These are phyloP conservation scores for Colletotrichum cereale DNA, from an alignment of 2,329 filamentous ascomycete genomes.

Conservation along the genomic window DNA sequence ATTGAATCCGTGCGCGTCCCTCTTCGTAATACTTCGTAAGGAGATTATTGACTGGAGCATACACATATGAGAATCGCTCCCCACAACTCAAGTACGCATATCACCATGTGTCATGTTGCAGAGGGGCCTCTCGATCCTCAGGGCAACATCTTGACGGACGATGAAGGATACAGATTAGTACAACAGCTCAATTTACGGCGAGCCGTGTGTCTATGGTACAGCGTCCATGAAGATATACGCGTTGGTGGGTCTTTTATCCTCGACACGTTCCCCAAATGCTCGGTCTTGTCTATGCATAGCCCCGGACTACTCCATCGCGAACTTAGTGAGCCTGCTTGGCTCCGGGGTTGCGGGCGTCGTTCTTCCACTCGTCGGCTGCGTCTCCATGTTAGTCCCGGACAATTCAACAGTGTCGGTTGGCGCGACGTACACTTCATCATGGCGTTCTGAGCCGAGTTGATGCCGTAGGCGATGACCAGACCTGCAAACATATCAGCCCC, in stretches of 20 bases:
- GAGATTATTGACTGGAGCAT: too few species aligned
- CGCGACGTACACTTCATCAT: slow-evolving; percentile 78
- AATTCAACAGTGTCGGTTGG: slow-evolving; percentile 19
- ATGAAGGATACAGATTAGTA: slow-evolving; percentile 26
- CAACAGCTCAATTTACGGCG: slow-evolving; percentile 38
- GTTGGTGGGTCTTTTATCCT: slow-evolving; percentile 23
- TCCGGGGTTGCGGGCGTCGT: slow-evolving; percentile 91
- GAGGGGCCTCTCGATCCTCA: neutral
- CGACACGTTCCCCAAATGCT: slow-evolving; percentile 18
- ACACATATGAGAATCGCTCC: too few species aligned
- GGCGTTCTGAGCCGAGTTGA: slow-evolving; percentile 85
- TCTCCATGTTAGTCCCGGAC: slow-evolving; percentile 45
- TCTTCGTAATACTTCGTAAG: neutral
- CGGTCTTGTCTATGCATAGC: slow-evolving; percentile 25
- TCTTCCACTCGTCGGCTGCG: slow-evolving; percentile 93
- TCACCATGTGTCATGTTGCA: neutral
- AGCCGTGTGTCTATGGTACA: slow-evolving; percentile 43
- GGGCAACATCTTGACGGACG: neutral
- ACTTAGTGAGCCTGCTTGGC: slow-evolving; percentile 63
- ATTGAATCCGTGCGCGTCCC: too few species aligned
- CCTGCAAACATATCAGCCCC: slow-evolving; percentile 62
- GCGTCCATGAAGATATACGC: slow-evolving; percentile 29
- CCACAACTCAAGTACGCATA: neutral
- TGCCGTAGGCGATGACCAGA: slow-evolving; percentile 87
- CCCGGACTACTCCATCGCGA: slow-evolving; percentile 36